Conservation (phyloP, 306 rosid species). For the Trifolium pratense region DNA sequence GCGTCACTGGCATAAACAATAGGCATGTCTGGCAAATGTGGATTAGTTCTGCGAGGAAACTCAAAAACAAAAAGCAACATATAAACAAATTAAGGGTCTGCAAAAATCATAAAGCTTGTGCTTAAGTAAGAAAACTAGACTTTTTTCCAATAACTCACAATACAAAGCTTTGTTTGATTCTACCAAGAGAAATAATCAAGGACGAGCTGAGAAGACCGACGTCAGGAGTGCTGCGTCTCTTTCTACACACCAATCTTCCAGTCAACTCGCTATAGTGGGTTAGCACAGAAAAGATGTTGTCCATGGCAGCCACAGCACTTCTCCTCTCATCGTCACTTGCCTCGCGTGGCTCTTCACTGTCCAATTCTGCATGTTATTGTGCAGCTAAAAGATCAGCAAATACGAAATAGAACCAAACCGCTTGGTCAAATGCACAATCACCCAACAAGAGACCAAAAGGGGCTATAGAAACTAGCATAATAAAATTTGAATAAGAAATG, state of each 20-base stretch:
- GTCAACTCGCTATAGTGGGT: slow-evolving; percentile 73
- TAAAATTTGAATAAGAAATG: slow-evolving; percentile 2
- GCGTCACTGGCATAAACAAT: slow-evolving; percentile 92
- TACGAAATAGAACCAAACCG: slow-evolving; percentile 33
- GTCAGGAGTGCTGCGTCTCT: slow-evolving; percentile 70
- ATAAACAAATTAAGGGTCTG: slow-evolving; percentile 46
- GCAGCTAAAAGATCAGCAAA: slow-evolving; percentile 42
- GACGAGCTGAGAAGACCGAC: slow-evolving; percentile 76
- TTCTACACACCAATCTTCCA: slow-evolving; percentile 77
- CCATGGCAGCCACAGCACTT: slow-evolving; percentile 63
- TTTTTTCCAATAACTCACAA: slow-evolving; percentile 88
- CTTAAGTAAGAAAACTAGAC: slow-evolving; percentile 55
- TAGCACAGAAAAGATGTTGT: slow-evolving; percentile 74
- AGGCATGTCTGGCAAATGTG: slow-evolving; percentile 80
- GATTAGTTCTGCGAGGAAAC: slow-evolving; percentile 78
- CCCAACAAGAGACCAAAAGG: slow-evolving; percentile 7
- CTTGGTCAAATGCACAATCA: slow-evolving; percentile 22
- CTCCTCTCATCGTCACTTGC: slow-evolving; percentile 77
- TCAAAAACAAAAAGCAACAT: slow-evolving; percentile 40
- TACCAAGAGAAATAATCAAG: slow-evolving; percentile 94
- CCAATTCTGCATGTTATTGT: slow-evolving; percentile 50
- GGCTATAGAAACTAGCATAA: background rate
- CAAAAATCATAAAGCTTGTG: slow-evolving; percentile 28
- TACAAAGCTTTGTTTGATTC: slow-evolving; percentile 99
- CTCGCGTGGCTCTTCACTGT: slow-evolving; percentile 72